These are phyloP conservation scores for Stephanodiscus triporus DNA, from an alignment of 108 stramenopile genomes.

Conservation along the genomic window DNA sequence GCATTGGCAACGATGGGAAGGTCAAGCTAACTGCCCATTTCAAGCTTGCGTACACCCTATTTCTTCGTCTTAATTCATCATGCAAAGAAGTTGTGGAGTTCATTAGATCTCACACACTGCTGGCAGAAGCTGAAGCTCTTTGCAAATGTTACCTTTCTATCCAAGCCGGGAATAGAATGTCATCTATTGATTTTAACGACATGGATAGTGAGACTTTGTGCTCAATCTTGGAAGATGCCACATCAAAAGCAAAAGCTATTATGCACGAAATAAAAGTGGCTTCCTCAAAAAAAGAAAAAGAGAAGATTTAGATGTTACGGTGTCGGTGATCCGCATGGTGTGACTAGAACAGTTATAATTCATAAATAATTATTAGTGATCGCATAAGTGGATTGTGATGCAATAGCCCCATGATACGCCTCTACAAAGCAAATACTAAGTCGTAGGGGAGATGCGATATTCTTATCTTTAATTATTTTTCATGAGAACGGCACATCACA, in stretches of 20 bases:
- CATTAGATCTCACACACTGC: conserved; percentile 30
- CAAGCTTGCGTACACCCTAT: conserved; percentile 66
- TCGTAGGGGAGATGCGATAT: too few species aligned
- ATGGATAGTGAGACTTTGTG: conserved; percentile 33
- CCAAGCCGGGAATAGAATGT: conserved; percentile 44
- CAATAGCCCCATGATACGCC: too few species aligned
- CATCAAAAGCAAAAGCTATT: conserved; percentile 35
- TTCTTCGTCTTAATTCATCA: conserved; percentile 68
- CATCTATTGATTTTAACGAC: conserved; percentile 33
- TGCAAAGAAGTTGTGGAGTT: conserved; percentile 55
- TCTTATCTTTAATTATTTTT: not conserved
- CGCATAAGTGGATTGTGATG: too few species aligned
- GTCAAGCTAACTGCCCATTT: conserved; percentile 38
- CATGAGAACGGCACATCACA: too few species aligned
- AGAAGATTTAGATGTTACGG: not conserved
- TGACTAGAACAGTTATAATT: not conserved
- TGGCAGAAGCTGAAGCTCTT: conserved; percentile 66
- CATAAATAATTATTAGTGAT: not conserved
- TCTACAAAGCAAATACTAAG: too few species aligned
- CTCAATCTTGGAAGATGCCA: conserved; percentile 36
- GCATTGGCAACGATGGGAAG: conserved; percentile 35
- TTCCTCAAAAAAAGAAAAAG: conserved; percentile 7
- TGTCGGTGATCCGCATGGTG: not conserved
- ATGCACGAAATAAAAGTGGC: conserved; percentile 15
- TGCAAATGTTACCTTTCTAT: conserved; percentile 60